phyloP scores from a whole-genome alignment of 805 yeast species.

The Pichia cephalocereana region DNA sequence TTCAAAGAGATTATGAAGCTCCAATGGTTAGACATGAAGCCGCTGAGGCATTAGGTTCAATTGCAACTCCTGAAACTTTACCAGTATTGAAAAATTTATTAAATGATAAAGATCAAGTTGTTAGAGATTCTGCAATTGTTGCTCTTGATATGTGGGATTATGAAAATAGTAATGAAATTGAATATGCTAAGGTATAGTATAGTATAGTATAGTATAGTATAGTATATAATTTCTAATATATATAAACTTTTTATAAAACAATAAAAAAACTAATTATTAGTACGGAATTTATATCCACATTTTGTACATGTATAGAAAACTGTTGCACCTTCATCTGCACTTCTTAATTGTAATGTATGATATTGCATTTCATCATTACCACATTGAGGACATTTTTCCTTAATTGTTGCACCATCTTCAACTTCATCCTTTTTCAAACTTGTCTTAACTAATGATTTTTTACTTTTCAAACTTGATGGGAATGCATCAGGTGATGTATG shows the following conservation, averaged over 20 bases:
- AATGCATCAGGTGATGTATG: conserved; percentile 87
- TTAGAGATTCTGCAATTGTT: conserved; percentile 92
- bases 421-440: conserved; percentile 64
- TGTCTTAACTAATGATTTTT: conserved; percentile 87
- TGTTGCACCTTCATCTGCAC: conserved; percentile 99
- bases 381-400: conserved; percentile 98
- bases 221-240: not conserved
- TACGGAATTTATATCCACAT: conserved; percentile 90
- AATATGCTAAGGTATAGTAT: conserved; percentile 47
- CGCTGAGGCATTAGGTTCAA: conserved; percentile 96
- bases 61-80: conserved; percentile 91
- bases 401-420: conserved; percentile 93
- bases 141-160: conserved; percentile 98
- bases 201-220: too few species aligned
- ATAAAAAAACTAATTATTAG: conserved; percentile 65
- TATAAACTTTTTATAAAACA: not conserved
- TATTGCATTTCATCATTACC: conserved; percentile 97
- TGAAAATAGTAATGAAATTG: conserved; percentile 76
- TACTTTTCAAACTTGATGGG: conserved; percentile 74
- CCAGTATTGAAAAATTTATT: conserved; percentile 77
- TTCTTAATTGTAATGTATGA: conserved; percentile 90
- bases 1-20: conserved; percentile 72
- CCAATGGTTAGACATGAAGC: conserved; percentile 99
- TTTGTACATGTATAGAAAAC: conserved; percentile 93
- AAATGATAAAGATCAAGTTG: conserved; percentile 78